Evolutionary conservation across 805 yeast genomes (phyloP).

Genomic region (Wickerhamiella kazuoi): DNA sequence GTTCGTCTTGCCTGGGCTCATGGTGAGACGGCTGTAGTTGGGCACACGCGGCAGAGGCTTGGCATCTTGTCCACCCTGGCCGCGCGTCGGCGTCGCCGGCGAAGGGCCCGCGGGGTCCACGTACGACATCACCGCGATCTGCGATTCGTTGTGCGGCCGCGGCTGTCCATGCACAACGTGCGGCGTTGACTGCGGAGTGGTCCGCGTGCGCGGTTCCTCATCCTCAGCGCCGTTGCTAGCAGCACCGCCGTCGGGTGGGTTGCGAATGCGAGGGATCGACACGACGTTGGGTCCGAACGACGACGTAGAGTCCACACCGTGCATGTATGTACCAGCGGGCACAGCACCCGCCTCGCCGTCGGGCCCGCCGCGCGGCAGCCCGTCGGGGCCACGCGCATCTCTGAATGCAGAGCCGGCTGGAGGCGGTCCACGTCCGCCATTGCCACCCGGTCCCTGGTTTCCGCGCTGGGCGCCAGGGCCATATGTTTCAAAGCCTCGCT

Average conservation of each 20-base stretch:
- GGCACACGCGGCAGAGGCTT: conserved; percentile 4
- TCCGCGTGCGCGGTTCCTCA: conserved; percentile 3
- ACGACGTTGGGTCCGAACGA: conserved; percentile 18
- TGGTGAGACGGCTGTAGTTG: conserved; percentile 10
- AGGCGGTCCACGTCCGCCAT: too few relatives aligned
- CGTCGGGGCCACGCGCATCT: too few relatives aligned
- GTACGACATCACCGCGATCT: conserved; percentile 4
- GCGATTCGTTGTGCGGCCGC: conserved; percentile 2
- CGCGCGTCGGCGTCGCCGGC: conserved; percentile 5
- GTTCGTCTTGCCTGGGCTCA: neutral
- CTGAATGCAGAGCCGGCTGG: too few relatives aligned
- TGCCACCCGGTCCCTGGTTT: too few relatives aligned
- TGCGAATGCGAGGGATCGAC: conserved; percentile 15
- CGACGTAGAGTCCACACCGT: conserved; percentile 12
- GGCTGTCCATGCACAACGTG: conserved; percentile 1
- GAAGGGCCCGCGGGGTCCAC: conserved; percentile 1
- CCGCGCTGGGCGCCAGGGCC: too few relatives aligned
- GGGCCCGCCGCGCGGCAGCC: too few relatives aligned
- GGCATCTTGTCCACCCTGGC: conserved; percentile 1
- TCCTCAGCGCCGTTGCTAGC: too few relatives aligned
- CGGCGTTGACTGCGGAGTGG: conserved; percentile 5
- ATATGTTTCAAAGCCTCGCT: too few relatives aligned
- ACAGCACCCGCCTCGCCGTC: too few relatives aligned
- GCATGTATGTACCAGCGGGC: conserved; percentile 18
- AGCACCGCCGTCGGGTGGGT: conserved; percentile 4